These are phyloP conservation scores for Fusarium palustre DNA, from an alignment of 2,329 filamentous ascomycete species.

Conservation along the genomic window DNA sequence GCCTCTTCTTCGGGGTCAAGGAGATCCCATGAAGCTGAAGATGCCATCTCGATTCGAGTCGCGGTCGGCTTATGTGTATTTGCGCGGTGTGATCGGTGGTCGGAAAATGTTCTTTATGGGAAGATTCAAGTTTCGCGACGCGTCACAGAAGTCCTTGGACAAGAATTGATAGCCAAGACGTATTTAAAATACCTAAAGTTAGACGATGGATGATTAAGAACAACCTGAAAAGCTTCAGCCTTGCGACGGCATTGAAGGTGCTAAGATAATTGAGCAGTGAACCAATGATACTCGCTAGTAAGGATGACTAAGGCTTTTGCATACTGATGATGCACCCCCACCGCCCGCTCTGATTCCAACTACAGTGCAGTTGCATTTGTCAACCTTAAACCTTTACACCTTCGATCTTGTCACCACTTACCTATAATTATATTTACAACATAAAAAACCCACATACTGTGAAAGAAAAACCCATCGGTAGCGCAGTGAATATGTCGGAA, in stretches of 20 bases:
- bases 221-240: slow-evolving; percentile 41
- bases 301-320: slow-evolving; percentile 42
- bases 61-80: slow-evolving; percentile 7
- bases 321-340: slow-evolving; percentile 37
- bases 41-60: slow-evolving; percentile 46
- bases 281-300: neutral
- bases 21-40: slow-evolving; percentile 68
- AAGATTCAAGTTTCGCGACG: neutral
- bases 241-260: slow-evolving; percentile 30
- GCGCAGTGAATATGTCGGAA: slow-evolving; percentile 54
- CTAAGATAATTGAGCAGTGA: slow-evolving; percentile 33
- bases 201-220: slow-evolving; percentile 13
- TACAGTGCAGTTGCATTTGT: slow-evolving; percentile 6
- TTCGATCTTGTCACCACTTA: neutral
- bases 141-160: neutral
- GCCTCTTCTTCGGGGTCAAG: slow-evolving; percentile 82
- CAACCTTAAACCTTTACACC: slow-evolving; percentile 8
- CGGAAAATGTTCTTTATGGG: neutral
- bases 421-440: slow-evolving; percentile 5
- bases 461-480: neutral
- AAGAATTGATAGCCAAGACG: neutral
- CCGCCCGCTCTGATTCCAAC: slow-evolving; percentile 8
- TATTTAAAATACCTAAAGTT: neutral
- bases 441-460: neutral
- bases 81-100: neutral